Percentiles rank a stretch among this genome's conserved stretches.
Conservation (phyloP, 1,284 basidiomycete genomes). For the Peniophora sp. region DNA sequence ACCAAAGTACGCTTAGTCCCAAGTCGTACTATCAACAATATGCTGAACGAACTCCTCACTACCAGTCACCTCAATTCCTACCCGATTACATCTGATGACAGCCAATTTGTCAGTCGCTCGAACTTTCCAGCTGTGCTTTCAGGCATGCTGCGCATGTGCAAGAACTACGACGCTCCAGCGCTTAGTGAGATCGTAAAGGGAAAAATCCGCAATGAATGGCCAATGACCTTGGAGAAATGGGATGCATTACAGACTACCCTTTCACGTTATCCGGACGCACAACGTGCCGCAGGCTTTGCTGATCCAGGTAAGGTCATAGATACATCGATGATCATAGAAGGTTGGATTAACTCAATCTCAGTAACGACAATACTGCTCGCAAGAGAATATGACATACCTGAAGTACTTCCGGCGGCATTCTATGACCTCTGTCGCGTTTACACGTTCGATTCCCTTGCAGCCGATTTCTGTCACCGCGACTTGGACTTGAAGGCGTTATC, state of each 20-base stretch:
- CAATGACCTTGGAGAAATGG: neutral
- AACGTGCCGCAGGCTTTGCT: too few species aligned
- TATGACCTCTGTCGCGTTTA: neutral
- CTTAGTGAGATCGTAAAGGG: neutral
- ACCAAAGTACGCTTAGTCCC: neutral
- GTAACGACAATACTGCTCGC: neutral
- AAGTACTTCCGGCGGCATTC: neutral
- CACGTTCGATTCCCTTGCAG: neutral
- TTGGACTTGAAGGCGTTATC: too few species aligned
- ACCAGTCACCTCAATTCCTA: too few species aligned
- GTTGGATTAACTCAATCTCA: too few species aligned
- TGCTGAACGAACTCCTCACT: too few species aligned
- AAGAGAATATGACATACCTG: neutral
- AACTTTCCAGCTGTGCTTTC: neutral
- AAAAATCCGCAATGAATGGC: neutral
- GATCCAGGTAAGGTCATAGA: too few species aligned
- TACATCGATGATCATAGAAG: too few species aligned
- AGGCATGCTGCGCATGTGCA: neutral
- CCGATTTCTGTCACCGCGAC: too few species aligned
- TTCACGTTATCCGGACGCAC: too few species aligned
- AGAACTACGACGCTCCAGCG: neutral
- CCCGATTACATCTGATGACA: too few species aligned
- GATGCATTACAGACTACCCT: neutral
- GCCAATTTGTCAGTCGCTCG: neutral
- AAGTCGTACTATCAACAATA: too few species aligned